A percentile compares a stretch with the other conserved stretches of the same genome.
phyloP scores from a whole-genome alignment of 768 basidiomycete species.

The Suillus subluteus region DNA sequence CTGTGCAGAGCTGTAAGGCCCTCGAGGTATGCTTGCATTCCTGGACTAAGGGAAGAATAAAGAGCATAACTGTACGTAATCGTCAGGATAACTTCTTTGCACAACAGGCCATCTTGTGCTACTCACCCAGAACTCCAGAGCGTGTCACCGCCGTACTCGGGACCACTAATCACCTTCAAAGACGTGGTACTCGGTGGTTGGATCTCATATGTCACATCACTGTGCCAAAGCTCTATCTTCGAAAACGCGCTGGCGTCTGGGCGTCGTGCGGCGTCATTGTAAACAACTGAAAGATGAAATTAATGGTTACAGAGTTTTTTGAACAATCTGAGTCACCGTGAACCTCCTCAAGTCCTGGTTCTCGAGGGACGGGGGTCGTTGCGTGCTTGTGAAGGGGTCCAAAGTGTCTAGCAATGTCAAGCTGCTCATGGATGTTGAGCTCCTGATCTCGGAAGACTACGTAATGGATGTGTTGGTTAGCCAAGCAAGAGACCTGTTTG shows the following conservation, averaged over 20 bases:
- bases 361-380: constrained; percentile 73
- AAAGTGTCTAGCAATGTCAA: constrained; percentile 71
- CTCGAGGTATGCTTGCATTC: constrained; percentile 77
- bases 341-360: constrained; percentile 75
- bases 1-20: constrained; percentile 75
- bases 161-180: constrained; percentile 71
- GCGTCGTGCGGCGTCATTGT: constrained; percentile 65
- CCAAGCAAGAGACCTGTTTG: background rate
- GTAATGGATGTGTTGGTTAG: background rate
- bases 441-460: constrained; percentile 79
- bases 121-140: constrained; percentile 78
- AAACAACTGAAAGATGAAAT: constrained; percentile 54
- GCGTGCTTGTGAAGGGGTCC: constrained; percentile 85
- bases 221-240: constrained; percentile 80
- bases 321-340: constrained; percentile 50
- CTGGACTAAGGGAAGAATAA: constrained; percentile 81
- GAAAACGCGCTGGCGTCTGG: constrained; percentile 69
- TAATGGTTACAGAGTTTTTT: constrained; percentile 12
- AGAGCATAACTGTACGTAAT: constrained; percentile 63
- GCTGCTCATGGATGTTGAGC: constrained; percentile 66
- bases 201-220: constrained; percentile 80
- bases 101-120: background rate
- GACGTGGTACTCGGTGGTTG: constrained; percentile 84
- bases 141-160: constrained; percentile 77
- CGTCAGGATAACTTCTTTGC: constrained; percentile 14